Conservation (phyloP, 768 basidiomycete genomes). For the Suillus occidentalis region DNA sequence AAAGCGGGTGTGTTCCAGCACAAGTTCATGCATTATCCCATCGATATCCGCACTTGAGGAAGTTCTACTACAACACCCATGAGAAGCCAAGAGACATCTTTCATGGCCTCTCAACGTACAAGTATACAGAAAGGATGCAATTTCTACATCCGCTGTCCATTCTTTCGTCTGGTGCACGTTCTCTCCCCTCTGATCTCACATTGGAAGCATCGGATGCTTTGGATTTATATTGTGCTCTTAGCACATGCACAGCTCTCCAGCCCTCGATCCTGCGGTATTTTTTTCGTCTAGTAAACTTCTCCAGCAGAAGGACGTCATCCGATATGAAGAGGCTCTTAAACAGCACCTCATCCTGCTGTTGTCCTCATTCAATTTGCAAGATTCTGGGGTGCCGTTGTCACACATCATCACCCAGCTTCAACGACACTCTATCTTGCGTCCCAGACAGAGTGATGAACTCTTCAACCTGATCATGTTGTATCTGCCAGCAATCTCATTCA, state of each 20-base stretch:
- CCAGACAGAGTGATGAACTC: constrained; percentile 27
- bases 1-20: constrained; percentile 57
- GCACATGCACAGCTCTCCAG: constrained; percentile 23
- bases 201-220: constrained; percentile 62
- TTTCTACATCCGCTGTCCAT: constrained; percentile 65
- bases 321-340: constrained; percentile 59
- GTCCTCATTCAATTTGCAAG: constrained; percentile 34
- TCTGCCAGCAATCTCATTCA: constrained; percentile 49
- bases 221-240: constrained; percentile 49
- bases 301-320: constrained; percentile 59
- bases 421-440: constrained; percentile 31
- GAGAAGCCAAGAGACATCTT: constrained; percentile 21
- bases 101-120: constrained; percentile 38
- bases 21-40: constrained; percentile 60
- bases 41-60: constrained; percentile 73
- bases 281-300: constrained; percentile 44
- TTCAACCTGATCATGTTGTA: constrained; percentile 26
- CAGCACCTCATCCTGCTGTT: constrained; percentile 38
- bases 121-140: constrained; percentile 41
- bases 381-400: constrained; percentile 34
- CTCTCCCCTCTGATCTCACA: constrained; percentile 61
- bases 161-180: constrained; percentile 50
- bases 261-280: constrained; percentile 45
- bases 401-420: constrained; percentile 41
- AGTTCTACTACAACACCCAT: constrained; percentile 53